These are phyloP conservation scores for Dryadomyces quercivorus DNA, from an alignment of 2,329 filamentous ascomycete genomes.

Conservation along the genomic window DNA sequence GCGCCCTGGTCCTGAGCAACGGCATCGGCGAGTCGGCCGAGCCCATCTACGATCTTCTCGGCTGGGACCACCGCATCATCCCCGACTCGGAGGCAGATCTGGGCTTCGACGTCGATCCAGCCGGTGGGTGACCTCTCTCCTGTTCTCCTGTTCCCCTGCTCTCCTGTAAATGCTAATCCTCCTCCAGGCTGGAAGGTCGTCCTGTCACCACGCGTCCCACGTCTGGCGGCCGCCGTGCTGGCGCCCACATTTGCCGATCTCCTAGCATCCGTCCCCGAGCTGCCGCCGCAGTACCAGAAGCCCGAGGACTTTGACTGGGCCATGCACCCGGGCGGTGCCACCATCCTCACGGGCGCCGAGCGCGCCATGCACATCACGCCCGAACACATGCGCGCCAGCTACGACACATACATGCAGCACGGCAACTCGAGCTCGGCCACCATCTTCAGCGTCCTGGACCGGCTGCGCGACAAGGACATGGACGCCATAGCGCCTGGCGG, in stretches of 20 bases:
- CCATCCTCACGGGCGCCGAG: constrained; percentile 53
- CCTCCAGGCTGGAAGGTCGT: constrained; percentile 51
- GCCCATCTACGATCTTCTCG: constrained; percentile 47
- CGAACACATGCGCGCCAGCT: constrained; percentile 57
- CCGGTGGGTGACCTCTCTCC: constrained; percentile 28
- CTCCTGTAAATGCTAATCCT: not conserved
- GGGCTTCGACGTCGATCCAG: constrained; percentile 52
- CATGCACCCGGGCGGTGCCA: constrained; percentile 56
- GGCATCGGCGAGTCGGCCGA: constrained; percentile 34
- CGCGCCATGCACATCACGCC: constrained; percentile 41
- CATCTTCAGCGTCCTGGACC: constrained; percentile 54
- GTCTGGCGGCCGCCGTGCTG: constrained; percentile 38
- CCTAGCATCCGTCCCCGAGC: constrained; percentile 28
- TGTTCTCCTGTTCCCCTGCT: too few species aligned
- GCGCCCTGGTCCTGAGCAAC: constrained; percentile 53
- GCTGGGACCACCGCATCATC: constrained; percentile 52
- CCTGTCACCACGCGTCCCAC: constrained; percentile 48
- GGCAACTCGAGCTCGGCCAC: constrained; percentile 61
- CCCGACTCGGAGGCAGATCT: constrained; percentile 50
- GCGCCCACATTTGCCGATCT: constrained; percentile 42
- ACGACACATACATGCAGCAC: constrained; percentile 54
- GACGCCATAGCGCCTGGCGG: constrained; percentile 40
- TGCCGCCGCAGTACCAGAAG: constrained; percentile 30
- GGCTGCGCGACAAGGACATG: constrained; percentile 47
- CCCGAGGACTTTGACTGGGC: constrained; percentile 59